Base-by-base conservation (phyloP, 2,329 filamentous ascomycete species). In the Fusarium redolens region DNA sequence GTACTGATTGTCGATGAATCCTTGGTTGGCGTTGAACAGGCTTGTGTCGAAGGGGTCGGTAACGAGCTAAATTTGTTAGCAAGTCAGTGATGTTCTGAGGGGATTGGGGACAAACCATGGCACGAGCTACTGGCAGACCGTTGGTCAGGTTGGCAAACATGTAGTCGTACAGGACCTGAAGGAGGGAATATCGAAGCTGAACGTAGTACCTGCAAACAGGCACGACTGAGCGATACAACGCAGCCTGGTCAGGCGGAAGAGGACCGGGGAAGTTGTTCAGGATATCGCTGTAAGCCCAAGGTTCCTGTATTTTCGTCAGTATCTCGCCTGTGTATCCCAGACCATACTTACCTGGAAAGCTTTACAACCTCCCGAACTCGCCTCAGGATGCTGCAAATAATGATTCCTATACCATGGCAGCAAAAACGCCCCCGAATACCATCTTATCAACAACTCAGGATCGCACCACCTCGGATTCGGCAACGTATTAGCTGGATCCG, bases 1-100 rank as follows among this genome's bases (percentile, higher is more conserved):
- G 11, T 61, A 61, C 50, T 61, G 58, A 0, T 41, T 61, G 10
- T 61, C 58, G 4, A 61, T 57, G 1, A 61, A 61, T 7, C 33
- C 38, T 2, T 61, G 35, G 15, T 61, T 61, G 2, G 37, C 31
- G 22, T 61, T 61, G 22, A 61, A 61, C 0, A 61, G 9, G 1
- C 48, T 61, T 5, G 58, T 57, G 1, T 61, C 58, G 7, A 44
- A 55, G 4, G 58, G 58, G 1, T 61, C 58, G 3, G 58, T 61
- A 1, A 61, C 31, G 1, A 61, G 50, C 58, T 61, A 4, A 4
- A 10, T 17, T 4, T 0, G 1, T 54, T 10, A 55, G n/a, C 17
- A 17, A 10, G 5, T 1, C 1, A 10, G 2, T 18, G 4, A 1
- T 4, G 11, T 1, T 1, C 0, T 1, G 5, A 1, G 1, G 5